These are phyloP conservation scores for Pestalotiopsis sp. DNA, from an alignment of 2,329 filamentous ascomycete species.

Conservation along the genomic window DNA sequence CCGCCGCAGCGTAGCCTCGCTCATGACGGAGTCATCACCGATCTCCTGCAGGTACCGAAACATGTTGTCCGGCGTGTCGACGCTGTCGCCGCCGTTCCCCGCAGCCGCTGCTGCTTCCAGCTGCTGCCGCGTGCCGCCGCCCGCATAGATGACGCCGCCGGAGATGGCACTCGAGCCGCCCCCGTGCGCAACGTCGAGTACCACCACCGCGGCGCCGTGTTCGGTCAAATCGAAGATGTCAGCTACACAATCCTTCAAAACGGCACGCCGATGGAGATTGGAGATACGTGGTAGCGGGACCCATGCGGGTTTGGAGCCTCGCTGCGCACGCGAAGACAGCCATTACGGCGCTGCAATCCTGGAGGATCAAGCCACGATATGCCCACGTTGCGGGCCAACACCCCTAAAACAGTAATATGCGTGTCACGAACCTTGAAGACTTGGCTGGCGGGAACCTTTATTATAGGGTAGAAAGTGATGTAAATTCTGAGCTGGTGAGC, in stretches of 20 bases:
- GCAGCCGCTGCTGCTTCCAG: not conserved
- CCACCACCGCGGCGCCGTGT: constrained; percentile 11
- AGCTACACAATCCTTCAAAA: not conserved
- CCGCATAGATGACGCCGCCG: constrained; percentile 17
- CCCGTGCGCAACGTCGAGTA: constrained; percentile 13
- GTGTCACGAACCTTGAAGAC: too few species aligned
- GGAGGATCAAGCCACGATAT: not conserved
- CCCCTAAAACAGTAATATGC: too few species aligned
- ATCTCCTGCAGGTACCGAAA: constrained; percentile 17
- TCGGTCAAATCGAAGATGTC: constrained; percentile 8
- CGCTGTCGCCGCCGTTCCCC: not conserved
- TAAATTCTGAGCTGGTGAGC: too few species aligned
- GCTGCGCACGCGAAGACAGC: not conserved
- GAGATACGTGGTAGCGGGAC: not conserved
- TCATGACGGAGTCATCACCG: constrained; percentile 8
- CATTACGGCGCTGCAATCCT: not conserved
- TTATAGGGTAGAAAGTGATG: too few species aligned
- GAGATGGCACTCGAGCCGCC: constrained; percentile 12
- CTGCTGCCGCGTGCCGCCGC: constrained; percentile 17
- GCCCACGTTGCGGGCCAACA: too few species aligned
- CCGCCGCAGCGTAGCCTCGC: constrained; percentile 14
- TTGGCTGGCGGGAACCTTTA: too few species aligned
- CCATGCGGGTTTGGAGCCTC: not conserved
- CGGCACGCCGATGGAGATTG: not conserved
- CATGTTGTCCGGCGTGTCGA: constrained; percentile 18